Conservation (phyloP, 2,329 filamentous ascomycete genomes). For the Exophiala sp. region DNA sequence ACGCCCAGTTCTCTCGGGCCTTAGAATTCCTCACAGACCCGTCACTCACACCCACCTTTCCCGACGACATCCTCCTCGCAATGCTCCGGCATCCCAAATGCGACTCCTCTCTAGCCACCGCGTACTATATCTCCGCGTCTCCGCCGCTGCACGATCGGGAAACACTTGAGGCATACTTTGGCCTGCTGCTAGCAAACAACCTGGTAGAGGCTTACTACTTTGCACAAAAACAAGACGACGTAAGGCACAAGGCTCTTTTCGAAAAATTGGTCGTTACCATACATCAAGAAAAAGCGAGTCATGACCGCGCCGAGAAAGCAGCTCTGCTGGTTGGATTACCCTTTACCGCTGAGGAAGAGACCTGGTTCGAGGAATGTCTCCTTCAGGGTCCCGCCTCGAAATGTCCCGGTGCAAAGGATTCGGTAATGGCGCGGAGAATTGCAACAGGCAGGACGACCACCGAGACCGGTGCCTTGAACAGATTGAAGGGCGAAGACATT, state of each 20-base stretch:
- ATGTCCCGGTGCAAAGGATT: conserved; percentile 63
- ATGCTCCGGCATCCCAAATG: conserved; percentile 50
- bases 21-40: conserved; percentile 73
- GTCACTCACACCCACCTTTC: conserved; percentile 66
- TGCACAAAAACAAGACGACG: conserved; percentile 58
- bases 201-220: conserved; percentile 70
- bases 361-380: conserved; percentile 66
- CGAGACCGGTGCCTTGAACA: conserved; percentile 33
- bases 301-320: conserved; percentile 49
- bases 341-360: conserved; percentile 63
- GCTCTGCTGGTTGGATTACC: conserved; percentile 68
- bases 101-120: conserved; percentile 62
- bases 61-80: conserved; percentile 75
- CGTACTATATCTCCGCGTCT: conserved; percentile 71
- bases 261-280: conserved; percentile 58
- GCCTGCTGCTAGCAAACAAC: conserved; percentile 60
- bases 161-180: conserved; percentile 62
- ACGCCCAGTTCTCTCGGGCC: conserved; percentile 49
- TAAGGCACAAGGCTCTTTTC: conserved; percentile 59
- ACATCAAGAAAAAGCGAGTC: conserved; percentile 40
- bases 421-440: conserved; percentile 66
- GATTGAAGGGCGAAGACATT: conserved; percentile 39
- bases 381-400: conserved; percentile 58
- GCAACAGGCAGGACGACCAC: conserved; percentile 52
- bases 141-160: conserved; percentile 62